Base-by-base conservation (phyloP, 257 asterid genomes). In the Scutellaria barbata region DNA sequence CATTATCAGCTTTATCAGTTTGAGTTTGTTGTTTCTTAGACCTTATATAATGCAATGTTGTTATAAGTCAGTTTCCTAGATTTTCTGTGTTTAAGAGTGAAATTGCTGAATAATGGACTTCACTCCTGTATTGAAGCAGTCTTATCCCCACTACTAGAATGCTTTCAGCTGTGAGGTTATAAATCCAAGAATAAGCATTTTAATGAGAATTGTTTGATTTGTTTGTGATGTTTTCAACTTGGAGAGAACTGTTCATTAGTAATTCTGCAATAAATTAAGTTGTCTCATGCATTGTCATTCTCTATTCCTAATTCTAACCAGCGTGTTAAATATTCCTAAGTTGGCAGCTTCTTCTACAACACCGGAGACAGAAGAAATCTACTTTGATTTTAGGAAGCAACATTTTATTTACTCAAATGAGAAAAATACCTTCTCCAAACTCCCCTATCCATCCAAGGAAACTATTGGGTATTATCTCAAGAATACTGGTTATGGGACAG, bases 351-450 rank as follows among this genome's bases (percentile, higher is more conserved):
- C 98, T 74, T 84, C 91, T 37, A 63, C 86, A 22, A 75, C 85
- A 42, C 84, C 43, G 66, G 85, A 74, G 65, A 73, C 57, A 52
- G 96, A 89, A 77, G 99, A 94, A 85, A 91, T 94, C 63, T 91
- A 86, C 85, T 94, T 89, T 59, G 96, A 91, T 74, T 94, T 91
- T 78, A 94, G 97, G 91, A 94, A 91, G 93, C 99, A 94, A 75
- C 85, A 83, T 14, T 94, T 91, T 57, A 91, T 94, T 72, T 89
- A 79, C 84, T 94, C 96, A 14, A 70, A 57, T 67, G 99, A 91
- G 82, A 84, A 84, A 76, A 81, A 68, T 71, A 82, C 90, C 33
- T 94, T 94, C 80, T 76, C 74, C 74, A 94, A 94, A 81, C 97
- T 89, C 79, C 93, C 88, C 33, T 94, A 94, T 83, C 99, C 99